Conservation (phyloP, 208 protist species). For the Acanthamoeba healyi region DNA sequence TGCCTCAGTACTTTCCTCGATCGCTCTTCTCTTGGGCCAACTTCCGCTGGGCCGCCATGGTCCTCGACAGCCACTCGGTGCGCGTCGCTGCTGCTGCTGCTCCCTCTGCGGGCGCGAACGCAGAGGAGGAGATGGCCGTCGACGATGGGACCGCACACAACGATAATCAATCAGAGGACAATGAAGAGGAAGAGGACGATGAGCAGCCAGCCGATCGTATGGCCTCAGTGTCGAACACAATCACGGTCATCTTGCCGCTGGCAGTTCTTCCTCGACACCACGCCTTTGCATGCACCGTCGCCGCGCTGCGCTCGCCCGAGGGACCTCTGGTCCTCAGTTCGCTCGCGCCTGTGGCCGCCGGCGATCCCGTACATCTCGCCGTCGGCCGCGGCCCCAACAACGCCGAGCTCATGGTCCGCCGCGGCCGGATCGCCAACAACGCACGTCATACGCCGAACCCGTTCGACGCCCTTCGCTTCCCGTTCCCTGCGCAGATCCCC, state of each 20-base stretch:
- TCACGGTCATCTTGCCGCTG: constrained; percentile 12
- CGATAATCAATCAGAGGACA: background rate
- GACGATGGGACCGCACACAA: background rate
- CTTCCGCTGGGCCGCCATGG: constrained; percentile 29
- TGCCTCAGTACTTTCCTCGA: background rate
- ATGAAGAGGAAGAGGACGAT: background rate
- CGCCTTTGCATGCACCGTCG: background rate
- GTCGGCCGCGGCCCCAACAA: constrained; percentile 22
- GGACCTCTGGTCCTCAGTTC: background rate
- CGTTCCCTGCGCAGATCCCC: constrained; percentile 20
- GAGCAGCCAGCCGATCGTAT: background rate
- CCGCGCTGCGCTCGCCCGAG: background rate
- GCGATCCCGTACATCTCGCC: background rate
- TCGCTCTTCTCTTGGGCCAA: constrained; percentile 30
- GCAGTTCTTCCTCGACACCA: constrained; percentile 3
- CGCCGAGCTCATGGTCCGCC: constrained; percentile 15
- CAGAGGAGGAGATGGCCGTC: background rate
- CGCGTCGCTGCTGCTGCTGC: background rate
- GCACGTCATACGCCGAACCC: background rate
- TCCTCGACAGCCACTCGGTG: constrained; percentile 30
- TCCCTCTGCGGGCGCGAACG: background rate
- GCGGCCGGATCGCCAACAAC: background rate
- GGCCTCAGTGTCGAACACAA: background rate
- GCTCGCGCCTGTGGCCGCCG: background rate
- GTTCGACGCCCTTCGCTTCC: background rate